Conservation (phyloP, 2,329 filamentous ascomycete species). For the Exophiala calicioides region DNA sequence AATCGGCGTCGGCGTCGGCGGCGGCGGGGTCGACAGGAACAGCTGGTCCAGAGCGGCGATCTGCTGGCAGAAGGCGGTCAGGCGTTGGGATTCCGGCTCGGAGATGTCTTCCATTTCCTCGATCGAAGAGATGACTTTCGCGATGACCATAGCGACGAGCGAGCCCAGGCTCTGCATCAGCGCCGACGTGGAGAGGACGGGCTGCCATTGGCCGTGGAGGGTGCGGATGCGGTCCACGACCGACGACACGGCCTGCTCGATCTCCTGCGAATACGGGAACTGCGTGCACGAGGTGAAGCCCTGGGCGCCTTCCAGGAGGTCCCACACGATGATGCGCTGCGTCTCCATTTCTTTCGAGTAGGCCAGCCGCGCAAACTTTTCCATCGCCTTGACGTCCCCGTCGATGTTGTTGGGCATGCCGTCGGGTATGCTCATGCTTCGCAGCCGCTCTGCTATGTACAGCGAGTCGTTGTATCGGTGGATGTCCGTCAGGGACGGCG, state of each 20-base stretch:
- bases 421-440: conserved; percentile 41
- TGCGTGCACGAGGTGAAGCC: conserved; percentile 62
- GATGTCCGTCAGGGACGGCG: conserved; percentile 57
- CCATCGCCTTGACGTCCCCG: conserved; percentile 56
- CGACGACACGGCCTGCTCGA: conserved; percentile 60
- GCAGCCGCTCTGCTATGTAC: conserved; percentile 58
- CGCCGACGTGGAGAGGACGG: conserved; percentile 60
- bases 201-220: conserved; percentile 59
- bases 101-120: conserved; percentile 66
- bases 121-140: conserved; percentile 62
- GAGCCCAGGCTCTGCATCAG: conserved; percentile 64
- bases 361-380: conserved; percentile 61
- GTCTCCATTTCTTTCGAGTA: conserved; percentile 67
- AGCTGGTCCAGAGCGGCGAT: conserved; percentile 58
- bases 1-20: conserved; percentile 31
- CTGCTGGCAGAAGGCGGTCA: conserved; percentile 59
- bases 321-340: conserved; percentile 62
- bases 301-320: conserved; percentile 64
- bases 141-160: conserved; percentile 57
- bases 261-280: conserved; percentile 60
- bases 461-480: conserved; percentile 66
- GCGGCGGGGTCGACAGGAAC: conserved; percentile 50
- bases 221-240: conserved; percentile 59
- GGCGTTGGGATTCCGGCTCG: conserved; percentile 61
- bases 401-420: conserved; percentile 46